Evolutionary conservation across 108 stramenopile genomes (phyloP), one percentile per base, ranked within the genome.

Genomic region (Licmophora abbreviata): DNA sequence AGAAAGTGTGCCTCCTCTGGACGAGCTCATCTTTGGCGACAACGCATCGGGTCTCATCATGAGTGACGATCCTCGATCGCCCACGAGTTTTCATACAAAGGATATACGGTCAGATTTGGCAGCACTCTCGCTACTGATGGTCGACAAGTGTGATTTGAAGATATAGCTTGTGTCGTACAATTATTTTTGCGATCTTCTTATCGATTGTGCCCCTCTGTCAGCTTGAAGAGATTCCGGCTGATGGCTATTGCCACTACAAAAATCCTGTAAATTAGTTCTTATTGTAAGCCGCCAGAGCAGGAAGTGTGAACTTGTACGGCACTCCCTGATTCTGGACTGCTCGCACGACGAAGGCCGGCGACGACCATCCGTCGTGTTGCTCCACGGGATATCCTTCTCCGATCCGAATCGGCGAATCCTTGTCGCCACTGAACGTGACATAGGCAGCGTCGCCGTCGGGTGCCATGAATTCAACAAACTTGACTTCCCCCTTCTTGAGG

Each of bases 391-490:
- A 88, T 15, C 84, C 85, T 41, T 86, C 76, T 8, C 85, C 85
- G 42, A 83, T 81, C 17, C 85, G 79, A 21, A 87, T 81, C 8
- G 69, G 69, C 30, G 34, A 32, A 18, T 27, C 43, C 3, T 63
- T 63, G 4, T 29, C 64, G 20, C 29, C 49, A 11, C 38, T 36
- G 49, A 88, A 58, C 4, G 86, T 83, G 2, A 47, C 86, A 34
- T 88, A 88, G 1, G 86, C 86, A 7, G 48, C 77, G 58, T 88
- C 79, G 2, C 86, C 86, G 69, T 81, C 69, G 51, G 86, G 86
- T 8, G 82, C 82, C 40, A 79, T 41, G 44, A 88, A 88, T 58
- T 83, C 79, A 26, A 88, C 86, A 64, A 74, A 88, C 25, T 61
- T 50, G 5, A 88, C 82, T 56, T 81, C 68, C 9, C 76, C 77